These are phyloP conservation scores for Neocallimastix lanati DNA, from an alignment of 192 early-diverging fungal genomes.

Conservation along the genomic window DNA sequence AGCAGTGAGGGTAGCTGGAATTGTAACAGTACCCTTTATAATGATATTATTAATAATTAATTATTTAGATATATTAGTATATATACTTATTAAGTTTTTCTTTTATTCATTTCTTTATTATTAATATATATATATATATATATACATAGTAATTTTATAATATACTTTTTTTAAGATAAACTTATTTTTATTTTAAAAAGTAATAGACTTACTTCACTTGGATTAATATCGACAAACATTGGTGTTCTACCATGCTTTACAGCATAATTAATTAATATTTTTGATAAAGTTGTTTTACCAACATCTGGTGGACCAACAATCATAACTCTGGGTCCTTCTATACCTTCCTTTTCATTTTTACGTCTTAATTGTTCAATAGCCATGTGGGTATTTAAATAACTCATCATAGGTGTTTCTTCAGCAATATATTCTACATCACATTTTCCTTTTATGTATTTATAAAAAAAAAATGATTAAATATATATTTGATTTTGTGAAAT, in stretches of 20 bases:
- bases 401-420: slow-evolving; percentile 88
- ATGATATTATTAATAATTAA: too few species aligned
- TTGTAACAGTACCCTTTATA: slow-evolving; percentile 50
- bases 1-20: slow-evolving; percentile 64
- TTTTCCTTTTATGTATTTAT: slow-evolving; percentile 18
- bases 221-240: slow-evolving; percentile 72
- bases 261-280: slow-evolving; percentile 76
- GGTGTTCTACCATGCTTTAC: slow-evolving; percentile 51
- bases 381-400: slow-evolving; percentile 72
- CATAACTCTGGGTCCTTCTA: slow-evolving; percentile 12
- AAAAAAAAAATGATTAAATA: too few species aligned
- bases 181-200: background rate
- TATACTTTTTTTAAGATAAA: too few species aligned
- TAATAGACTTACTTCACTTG: slow-evolving; percentile 32
- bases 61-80: too few species aligned
- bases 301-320: slow-evolving; percentile 81
- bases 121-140: too few species aligned
- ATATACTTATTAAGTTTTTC: too few species aligned
- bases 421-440: slow-evolving; percentile 71
- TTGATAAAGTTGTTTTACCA: slow-evolving; percentile 76
- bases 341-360: background rate
- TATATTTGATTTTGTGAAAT: too few species aligned
- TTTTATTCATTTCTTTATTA: too few species aligned
- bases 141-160: too few species aligned
- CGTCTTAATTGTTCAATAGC: slow-evolving; percentile 51